Base-by-base conservation (phyloP, 2,329 filamentous ascomycete genomes). In the Tympanopsis confertula region DNA sequence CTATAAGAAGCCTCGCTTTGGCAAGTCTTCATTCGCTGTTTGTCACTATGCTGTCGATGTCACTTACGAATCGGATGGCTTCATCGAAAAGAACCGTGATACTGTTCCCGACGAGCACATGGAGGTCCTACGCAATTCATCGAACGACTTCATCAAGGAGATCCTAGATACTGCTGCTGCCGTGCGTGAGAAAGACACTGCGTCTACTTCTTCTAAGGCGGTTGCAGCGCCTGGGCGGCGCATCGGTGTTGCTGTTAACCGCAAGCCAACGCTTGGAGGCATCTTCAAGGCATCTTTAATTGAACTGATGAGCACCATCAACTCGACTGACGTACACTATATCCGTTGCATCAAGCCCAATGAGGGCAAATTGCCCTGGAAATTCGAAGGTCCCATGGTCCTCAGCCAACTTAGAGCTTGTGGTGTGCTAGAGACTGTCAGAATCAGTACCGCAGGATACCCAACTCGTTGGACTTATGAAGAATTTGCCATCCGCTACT, bases 261-360 rank as follows among this genome's bases (percentile, higher is more conserved):
- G 89, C 56, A 98, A 98, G 62, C 91, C 91, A 24, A 98, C 91
- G 1, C 76, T 98, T 20, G 91, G 91, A 60, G 91, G 91, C 44
- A 98, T 98, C 48, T 98, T 98, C 79, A 94, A 94, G 56, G 94
- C 88, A 3, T 96, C 91, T 5, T 68, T 98, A 51, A 96, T 98
- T 50, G 91, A 98, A 62, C 75, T 98, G 37, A 98, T 98, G 89
- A 73, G 78, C 56, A 98, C 91, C 4, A 98, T 98, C 62, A 94
- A 93, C 60, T 88, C 85, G 48, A 98, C 91, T 3, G 91, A 98
- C 56, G 91, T 96, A 15, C 91, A 98, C 61, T 98, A 98, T 61
- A 98, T 98, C 54, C 81, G 91, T 49, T 98, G 91, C 59, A 96
- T 98, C 63, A 98, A 98, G 65, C 91, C 91, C 20, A 98, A 98